phyloP scores from a whole-genome alignment of 257 asterid species.

The Salvia splendens region DNA sequence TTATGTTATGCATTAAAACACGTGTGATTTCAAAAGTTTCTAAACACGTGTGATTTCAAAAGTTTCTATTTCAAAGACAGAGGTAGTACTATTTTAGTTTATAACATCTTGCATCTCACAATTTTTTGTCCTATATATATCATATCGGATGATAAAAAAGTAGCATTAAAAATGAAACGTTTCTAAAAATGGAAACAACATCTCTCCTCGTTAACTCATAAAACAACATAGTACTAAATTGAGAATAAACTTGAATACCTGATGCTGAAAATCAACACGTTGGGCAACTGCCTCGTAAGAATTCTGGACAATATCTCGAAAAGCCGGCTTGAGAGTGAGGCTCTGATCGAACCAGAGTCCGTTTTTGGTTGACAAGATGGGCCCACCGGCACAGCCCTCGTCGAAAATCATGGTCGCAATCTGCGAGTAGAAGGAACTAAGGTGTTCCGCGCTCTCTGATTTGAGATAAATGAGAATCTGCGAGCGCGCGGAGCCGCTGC shows the following conservation, averaged over 20 bases:
- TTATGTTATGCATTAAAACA: no score
- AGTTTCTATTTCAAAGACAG: no score
- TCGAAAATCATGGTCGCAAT: slow-evolving; percentile 39
- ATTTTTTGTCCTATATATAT: no score
- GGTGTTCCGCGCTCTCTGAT: slow-evolving; percentile 33
- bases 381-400: slow-evolving; percentile 56
- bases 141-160: no score
- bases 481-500: slow-evolving; percentile 44
- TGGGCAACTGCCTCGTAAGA: slow-evolving; percentile 44
- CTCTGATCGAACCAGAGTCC: slow-evolving; percentile 56
- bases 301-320: slow-evolving; percentile 38
- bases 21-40: no score
- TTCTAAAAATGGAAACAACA: no score
- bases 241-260: slow-evolving; percentile 32
- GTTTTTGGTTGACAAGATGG: slow-evolving; percentile 51
- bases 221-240: no score
- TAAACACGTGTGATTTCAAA: no score
- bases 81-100: no score
- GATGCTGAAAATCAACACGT: slow-evolving; percentile 45
- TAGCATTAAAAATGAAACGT: no score
- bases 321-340: slow-evolving; percentile 40
- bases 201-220: no score
- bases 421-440: slow-evolving; percentile 42
- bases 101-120: no score
- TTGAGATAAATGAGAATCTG: slow-evolving; percentile 35